A percentile compares a stretch with the other conserved stretches of the same genome.
Evolutionary conservation across 306 rosid genomes (phyloP).

Genomic region (Gastrolobium villosum): DNA sequence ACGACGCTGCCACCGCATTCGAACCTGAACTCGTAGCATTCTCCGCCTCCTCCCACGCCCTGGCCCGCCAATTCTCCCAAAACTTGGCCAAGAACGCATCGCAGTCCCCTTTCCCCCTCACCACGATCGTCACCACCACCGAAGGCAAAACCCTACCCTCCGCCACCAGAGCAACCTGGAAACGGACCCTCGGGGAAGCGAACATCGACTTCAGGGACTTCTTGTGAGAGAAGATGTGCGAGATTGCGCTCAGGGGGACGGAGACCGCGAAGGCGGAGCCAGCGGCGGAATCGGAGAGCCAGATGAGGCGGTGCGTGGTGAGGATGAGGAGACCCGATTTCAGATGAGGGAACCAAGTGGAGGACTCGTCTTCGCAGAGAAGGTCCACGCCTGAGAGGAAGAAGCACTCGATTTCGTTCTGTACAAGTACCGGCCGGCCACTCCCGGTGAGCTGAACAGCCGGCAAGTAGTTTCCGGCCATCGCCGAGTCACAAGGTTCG

Average conservation of each 20-base stretch:
- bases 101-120: constrained; percentile 86
- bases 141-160: constrained; percentile 58
- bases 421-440: constrained; percentile 84
- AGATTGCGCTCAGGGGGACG: constrained; percentile 67
- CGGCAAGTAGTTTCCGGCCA: constrained; percentile 68
- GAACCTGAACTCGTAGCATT: constrained; percentile 47
- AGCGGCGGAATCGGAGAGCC: constrained; percentile 62
- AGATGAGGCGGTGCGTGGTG: constrained; percentile 88
- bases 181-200: constrained; percentile 84
- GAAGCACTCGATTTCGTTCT: constrained; percentile 76
- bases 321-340: constrained; percentile 88
- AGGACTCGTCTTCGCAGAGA: constrained; percentile 70
- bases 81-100: constrained; percentile 77
- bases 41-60: constrained; percentile 79
- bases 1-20: constrained; percentile 26
- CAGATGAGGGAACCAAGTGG: constrained; percentile 66
- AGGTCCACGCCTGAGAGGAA: constrained; percentile 86
- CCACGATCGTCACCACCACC: constrained; percentile 68
- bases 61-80: constrained; percentile 86
- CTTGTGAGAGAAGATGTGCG: constrained; percentile 74
- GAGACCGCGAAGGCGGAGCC: constrained; percentile 23
- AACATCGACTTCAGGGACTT: constrained; percentile 80
- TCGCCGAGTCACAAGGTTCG: constrained; percentile 19
- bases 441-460: constrained; percentile 77
- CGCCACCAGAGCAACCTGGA: constrained; percentile 72